Percentiles rank a stretch among this genome's conserved stretches.
Conservation (phyloP, 768 basidiomycete species). For the Guyanaporus albipodus region DNA sequence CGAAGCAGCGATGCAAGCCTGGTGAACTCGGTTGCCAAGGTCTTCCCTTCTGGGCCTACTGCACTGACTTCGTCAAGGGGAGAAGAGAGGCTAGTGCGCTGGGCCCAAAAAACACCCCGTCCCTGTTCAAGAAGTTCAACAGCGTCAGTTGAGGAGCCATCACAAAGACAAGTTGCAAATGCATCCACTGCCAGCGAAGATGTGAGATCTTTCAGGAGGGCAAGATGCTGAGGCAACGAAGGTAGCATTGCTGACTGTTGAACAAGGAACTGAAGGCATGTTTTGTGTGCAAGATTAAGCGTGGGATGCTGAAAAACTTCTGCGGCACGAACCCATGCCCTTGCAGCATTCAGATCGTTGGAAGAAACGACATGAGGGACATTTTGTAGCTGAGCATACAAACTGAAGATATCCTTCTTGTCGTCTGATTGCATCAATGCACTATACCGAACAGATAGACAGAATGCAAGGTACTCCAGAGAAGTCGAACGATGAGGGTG, state of each 20-base stretch:
- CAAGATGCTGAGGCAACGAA: not conserved
- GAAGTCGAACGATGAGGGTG: not conserved
- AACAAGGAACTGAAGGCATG: not conserved
- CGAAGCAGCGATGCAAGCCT: not conserved
- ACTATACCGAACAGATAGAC: not conserved
- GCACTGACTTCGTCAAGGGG: not conserved
- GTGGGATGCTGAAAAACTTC: conserved; percentile 4
- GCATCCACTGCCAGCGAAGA: conserved; percentile 8
- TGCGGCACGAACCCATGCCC: not conserved
- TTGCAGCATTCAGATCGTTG: not conserved
- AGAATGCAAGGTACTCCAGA: not conserved
- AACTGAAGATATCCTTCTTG: not conserved
- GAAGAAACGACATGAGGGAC: not conserved
- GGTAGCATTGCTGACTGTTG: not conserved
- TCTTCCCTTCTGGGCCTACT: not conserved
- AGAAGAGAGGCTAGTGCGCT: conserved; percentile 13
- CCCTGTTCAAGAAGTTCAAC: conserved; percentile 32
- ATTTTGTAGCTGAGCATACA: not conserved
- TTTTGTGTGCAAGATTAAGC: conserved; percentile 5
- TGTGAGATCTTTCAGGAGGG: not conserved
- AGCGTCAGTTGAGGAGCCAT: conserved; percentile 3
- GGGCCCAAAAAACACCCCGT: conserved; percentile 17
- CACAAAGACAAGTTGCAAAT: conserved; percentile 12
- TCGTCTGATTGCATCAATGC: not conserved
- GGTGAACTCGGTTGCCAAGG: not conserved